Evolutionary conservation across 148 eudicot species (phyloP), one percentile per base, ranked within the genome.

Genomic region (Nyssa sinensis): DNA sequence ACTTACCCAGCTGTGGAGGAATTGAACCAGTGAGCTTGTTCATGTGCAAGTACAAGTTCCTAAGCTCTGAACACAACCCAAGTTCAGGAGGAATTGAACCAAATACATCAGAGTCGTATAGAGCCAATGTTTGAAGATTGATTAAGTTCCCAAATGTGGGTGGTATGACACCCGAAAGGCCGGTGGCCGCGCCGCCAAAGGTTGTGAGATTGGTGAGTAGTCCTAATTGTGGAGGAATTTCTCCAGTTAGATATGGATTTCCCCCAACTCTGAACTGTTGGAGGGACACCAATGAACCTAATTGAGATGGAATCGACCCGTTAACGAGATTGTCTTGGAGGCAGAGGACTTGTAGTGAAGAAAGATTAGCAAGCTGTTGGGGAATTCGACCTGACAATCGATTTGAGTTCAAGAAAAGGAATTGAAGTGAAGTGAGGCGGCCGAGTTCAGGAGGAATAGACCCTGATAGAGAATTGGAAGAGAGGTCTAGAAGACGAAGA

Each of bases 191-290:
- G 14, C 79, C 91, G 12, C 98, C 98, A 68, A 93, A 83, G 10
- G 88, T 93, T 12, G 98, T 91, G 12, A 93, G 87, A 63, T 93
- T 93, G 17, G 88, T 77, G 4, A 93, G 84, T 1, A 80, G 74
- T 12, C 98, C 98, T 35, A 93, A 73, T 62, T 88, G 82, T 0
- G 84, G 62, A 0, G 97, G 97, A 1, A 93, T 93, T 51, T 85
- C 84, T 2, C 98, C 98, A 5, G 80, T 80, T 33, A 93, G 71
- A 75, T 79, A 86, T 5, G 89, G 91, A 62, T 93, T 93, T 1
- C 98, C 98, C 17, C 98, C 98, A 6, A 93, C 72, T 51, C 98
- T 79, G 31, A 93, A 84, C 87, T 93, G 88, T 53, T 89, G 91
- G 65, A 93, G 84, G 6, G 97, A 88, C 17, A 75, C 6, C 7